Evolutionary conservation across 345 rosid species (phyloP).

Genomic region (Luvunga scandens): DNA sequence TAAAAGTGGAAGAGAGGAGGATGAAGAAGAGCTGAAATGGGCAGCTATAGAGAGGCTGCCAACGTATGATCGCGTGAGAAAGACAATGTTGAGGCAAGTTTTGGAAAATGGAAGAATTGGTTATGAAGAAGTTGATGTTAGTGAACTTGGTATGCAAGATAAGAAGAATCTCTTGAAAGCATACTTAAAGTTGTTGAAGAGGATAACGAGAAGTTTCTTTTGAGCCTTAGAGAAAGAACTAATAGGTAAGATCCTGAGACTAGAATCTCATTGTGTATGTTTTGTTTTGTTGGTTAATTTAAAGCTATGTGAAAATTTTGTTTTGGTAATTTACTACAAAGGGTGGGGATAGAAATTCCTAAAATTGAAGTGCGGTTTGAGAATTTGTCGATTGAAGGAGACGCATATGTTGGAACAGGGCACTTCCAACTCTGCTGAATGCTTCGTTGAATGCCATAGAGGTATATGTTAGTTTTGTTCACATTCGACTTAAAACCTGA

Average conservation of each 20-base stretch:
- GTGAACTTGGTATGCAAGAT: conserved; percentile 36
- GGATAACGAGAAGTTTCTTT: conserved; percentile 52
- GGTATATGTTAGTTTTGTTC: conserved; percentile 18
- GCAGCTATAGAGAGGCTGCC: conserved; percentile 65
- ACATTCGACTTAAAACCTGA: neutral
- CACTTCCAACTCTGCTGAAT: conserved; percentile 51
- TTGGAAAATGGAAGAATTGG: conserved; percentile 34
- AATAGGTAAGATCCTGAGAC: conserved; percentile 34
- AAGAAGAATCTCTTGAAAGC: conserved; percentile 38
- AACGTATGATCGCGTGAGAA: conserved; percentile 46
- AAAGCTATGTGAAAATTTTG: neutral
- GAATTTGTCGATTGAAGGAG: conserved; percentile 46
- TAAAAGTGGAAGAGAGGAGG: conserved; percentile 40
- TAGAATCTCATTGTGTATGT: neutral
- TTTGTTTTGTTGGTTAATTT: too few species aligned
- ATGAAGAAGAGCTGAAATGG: conserved; percentile 57
- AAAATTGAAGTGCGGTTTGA: conserved; percentile 48
- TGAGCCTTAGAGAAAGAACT: conserved; percentile 42
- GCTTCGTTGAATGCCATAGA: conserved; percentile 41
- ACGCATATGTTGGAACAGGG: conserved; percentile 55
- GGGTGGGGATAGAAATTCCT: conserved; percentile 57
- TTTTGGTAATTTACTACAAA: neutral
- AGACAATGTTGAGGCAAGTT: conserved; percentile 36
- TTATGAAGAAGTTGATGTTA: conserved; percentile 45
- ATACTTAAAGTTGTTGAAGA: conserved; percentile 52